These are phyloP conservation scores for Lachnellula cervina DNA, from an alignment of 2,329 filamentous ascomycete genomes.

Conservation along the genomic window DNA sequence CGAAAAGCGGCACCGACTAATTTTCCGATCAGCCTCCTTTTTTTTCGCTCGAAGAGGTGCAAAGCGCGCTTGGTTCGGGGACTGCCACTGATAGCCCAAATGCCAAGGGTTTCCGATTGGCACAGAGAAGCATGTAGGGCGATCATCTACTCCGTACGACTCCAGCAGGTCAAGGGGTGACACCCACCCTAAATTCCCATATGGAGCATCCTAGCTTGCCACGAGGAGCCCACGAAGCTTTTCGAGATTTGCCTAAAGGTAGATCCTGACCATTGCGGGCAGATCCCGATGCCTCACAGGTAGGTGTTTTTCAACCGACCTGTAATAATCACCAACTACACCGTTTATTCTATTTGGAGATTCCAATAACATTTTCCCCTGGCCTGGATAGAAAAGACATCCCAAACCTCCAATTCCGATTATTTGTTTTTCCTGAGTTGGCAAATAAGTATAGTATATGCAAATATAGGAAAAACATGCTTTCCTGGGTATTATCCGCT, in stretches of 20 bases:
- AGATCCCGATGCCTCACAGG: conserved; percentile 2
- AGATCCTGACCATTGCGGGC: conserved; percentile 1
- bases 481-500: no score
- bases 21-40: conserved; percentile 15
- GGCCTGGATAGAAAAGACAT: no score
- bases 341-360: neutral
- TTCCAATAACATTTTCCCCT: neutral
- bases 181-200: neutral
- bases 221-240: conserved; percentile 10
- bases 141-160: neutral
- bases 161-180: neutral
- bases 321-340: neutral
- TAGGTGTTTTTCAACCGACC: neutral
- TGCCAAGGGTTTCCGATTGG: neutral
- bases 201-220: conserved; percentile 10
- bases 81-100: neutral
- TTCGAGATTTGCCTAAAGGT: conserved; percentile 8
- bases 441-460: no score
- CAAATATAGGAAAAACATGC: no score
- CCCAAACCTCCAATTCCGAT: no score
- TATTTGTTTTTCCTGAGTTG: no score
- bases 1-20: neutral
- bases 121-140: neutral
- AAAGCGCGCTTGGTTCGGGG: neutral
- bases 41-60: neutral